Percentiles rank a stretch among this genome's conserved stretches.
Conservation (phyloP, 2,329 filamentous ascomycete species). For the Xenoacremonium recifei region DNA sequence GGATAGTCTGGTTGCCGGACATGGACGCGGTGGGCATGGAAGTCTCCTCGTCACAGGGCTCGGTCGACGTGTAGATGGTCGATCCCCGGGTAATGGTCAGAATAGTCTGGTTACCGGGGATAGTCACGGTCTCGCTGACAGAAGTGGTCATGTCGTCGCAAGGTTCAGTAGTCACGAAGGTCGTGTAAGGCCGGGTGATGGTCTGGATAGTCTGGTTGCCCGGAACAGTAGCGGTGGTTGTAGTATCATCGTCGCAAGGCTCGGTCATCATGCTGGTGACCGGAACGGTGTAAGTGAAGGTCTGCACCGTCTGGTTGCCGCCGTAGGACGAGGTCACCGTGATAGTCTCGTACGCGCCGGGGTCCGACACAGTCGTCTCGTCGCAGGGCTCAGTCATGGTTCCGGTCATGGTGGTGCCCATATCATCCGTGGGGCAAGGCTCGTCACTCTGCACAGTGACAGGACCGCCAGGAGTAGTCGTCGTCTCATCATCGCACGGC, state of each 20-base stretch:
- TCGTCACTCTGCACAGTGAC: not conserved
- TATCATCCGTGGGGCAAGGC: not conserved
- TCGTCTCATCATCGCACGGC: conserved; percentile 2
- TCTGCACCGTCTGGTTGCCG: not conserved
- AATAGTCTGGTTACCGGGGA: not conserved
- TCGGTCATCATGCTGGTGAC: not conserved
- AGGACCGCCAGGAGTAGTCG: not conserved
- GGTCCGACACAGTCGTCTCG: not conserved
- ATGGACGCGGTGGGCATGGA: not conserved
- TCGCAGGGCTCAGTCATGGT: not conserved
- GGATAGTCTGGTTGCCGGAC: not conserved
- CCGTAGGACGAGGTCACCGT: not conserved
- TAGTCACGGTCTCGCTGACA: not conserved
- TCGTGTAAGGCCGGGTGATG: not conserved
- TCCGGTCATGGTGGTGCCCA: not conserved
- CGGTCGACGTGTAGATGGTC: not conserved
- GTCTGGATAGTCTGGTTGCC: not conserved
- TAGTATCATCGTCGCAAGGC: conserved; percentile 6
- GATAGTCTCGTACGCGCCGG: not conserved
- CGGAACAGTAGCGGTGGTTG: not conserved
- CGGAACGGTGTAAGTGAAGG: not conserved
- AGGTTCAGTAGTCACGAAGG: not conserved
- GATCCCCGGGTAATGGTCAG: not conserved
- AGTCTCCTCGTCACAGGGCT: not conserved
- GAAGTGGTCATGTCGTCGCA: not conserved